Evolutionary conservation across 2,329 filamentous ascomycete genomes (phyloP).

Genomic region (Trichoderma sp.): DNA sequence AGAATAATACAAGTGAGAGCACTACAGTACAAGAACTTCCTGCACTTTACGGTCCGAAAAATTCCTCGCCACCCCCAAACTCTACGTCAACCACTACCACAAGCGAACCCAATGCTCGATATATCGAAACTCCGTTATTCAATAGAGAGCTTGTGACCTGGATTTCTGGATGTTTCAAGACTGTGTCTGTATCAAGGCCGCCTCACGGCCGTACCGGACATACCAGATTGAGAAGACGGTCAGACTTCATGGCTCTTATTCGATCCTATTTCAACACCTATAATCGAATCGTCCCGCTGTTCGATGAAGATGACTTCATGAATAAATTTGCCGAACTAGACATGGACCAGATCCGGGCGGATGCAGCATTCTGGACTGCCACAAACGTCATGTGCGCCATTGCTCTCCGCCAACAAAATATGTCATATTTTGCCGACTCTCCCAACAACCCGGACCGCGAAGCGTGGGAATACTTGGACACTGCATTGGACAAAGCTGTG

Average conservation of each 20-base stretch:
- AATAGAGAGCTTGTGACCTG: background rate
- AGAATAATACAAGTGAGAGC: background rate
- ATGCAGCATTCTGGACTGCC: slow-evolving; percentile 2
- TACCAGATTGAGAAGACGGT: background rate
- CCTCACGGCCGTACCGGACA: background rate
- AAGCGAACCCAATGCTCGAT: background rate
- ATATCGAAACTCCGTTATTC: background rate
- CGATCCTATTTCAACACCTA: background rate
- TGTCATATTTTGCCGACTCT: background rate
- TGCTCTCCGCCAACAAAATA: background rate
- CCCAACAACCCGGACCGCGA: background rate
- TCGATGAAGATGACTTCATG: slow-evolving; percentile 1
- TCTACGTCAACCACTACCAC: background rate
- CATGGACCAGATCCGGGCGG: background rate
- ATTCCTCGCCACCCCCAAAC: background rate
- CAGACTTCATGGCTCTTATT: background rate
- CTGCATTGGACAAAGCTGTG: background rate
- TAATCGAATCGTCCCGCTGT: background rate
- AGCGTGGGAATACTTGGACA: background rate
- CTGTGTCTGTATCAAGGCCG: background rate
- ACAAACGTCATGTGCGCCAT: slow-evolving; percentile 10
- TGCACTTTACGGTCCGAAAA: background rate
- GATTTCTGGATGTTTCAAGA: background rate
- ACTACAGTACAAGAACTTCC: background rate
- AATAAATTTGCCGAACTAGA: background rate